Conservation (phyloP, 306 rosid species). For the Senna siamea region DNA sequence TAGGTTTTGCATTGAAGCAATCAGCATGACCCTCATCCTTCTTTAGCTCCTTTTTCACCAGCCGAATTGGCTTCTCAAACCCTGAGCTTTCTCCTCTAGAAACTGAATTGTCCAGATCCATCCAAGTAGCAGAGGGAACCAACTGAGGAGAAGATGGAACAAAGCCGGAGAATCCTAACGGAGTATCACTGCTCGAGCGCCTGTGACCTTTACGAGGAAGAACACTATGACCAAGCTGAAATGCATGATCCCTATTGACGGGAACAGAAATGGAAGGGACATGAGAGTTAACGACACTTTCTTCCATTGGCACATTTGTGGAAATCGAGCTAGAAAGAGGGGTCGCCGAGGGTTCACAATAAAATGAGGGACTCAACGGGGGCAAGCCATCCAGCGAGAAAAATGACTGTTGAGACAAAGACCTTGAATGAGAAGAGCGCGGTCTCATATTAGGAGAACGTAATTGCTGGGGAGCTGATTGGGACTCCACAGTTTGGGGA, state of each 20-base stretch:
- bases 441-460: slow-evolving; percentile 56
- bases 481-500: slow-evolving; percentile 48
- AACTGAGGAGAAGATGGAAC: slow-evolving; percentile 59
- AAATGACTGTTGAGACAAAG: slow-evolving; percentile 70
- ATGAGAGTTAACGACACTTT: slow-evolving; percentile 52
- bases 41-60: slow-evolving; percentile 46
- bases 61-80: slow-evolving; percentile 54
- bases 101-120: slow-evolving; percentile 41
- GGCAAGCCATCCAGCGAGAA: slow-evolving; percentile 68
- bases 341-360: slow-evolving; percentile 44
- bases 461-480: slow-evolving; percentile 46
- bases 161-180: slow-evolving; percentile 65
- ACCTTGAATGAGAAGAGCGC: slow-evolving; percentile 65
- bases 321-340: slow-evolving; percentile 51
- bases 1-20: slow-evolving; percentile 39
- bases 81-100: slow-evolving; percentile 50
- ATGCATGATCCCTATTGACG: slow-evolving; percentile 41
- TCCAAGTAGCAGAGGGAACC: slow-evolving; percentile 45
- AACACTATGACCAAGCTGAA: slow-evolving; percentile 61
- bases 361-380: slow-evolving; percentile 70
- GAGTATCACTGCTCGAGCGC: slow-evolving; percentile 79
- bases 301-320: slow-evolving; percentile 62
- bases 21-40: slow-evolving; percentile 42
- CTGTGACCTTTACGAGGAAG: slow-evolving; percentile 87
- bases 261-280: slow-evolving; percentile 43